A percentile compares a stretch with the other conserved stretches of the same genome.
Evolutionary conservation across 192 early-diverging fungal species (phyloP).

Genomic region (Podila clonocystis): DNA sequence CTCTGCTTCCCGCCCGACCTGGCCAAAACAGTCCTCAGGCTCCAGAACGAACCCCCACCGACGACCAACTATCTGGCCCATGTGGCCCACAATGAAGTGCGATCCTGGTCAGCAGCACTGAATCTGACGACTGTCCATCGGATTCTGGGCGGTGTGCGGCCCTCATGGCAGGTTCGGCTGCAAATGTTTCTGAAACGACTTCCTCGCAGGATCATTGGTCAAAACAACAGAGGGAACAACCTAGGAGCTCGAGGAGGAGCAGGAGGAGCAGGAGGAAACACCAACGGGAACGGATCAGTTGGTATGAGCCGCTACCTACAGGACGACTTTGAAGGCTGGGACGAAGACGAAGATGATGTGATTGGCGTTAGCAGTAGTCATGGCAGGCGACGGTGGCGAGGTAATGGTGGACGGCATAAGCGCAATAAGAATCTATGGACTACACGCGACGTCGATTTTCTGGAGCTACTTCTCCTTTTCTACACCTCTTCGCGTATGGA

Average conservation of each 20-base stretch:
- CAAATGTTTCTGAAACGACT: conserved; percentile 14
- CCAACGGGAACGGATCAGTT: background rate
- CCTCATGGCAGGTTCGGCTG: conserved; percentile 24
- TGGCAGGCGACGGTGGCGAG: conserved; percentile 20
- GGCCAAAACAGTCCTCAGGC: conserved; percentile 26
- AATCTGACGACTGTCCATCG: conserved; percentile 34
- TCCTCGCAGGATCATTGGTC: conserved; percentile 21
- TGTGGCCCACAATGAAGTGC: conserved; percentile 31
- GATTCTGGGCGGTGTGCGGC: conserved; percentile 28
- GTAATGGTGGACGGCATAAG: conserved; percentile 3
- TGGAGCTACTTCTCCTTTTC: conserved; percentile 24
- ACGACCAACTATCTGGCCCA: conserved; percentile 36
- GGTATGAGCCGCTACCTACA: background rate
- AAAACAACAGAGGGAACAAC: background rate
- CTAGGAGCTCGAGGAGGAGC: background rate
- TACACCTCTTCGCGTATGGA: conserved; percentile 26
- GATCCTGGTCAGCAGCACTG: conserved; percentile 33
- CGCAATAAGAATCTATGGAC: conserved; percentile 33
- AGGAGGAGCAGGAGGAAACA: background rate
- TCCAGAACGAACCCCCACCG: conserved; percentile 24
- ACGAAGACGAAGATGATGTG: conserved; percentile 21
- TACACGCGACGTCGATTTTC: conserved; percentile 18
- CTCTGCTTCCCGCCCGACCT: conserved; percentile 26
- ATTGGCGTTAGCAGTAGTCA: background rate
- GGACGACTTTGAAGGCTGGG: conserved; percentile 9